Evolutionary conservation across 2,329 filamentous ascomycete species (phyloP).

Genomic region (Fusarium floridanum): DNA sequence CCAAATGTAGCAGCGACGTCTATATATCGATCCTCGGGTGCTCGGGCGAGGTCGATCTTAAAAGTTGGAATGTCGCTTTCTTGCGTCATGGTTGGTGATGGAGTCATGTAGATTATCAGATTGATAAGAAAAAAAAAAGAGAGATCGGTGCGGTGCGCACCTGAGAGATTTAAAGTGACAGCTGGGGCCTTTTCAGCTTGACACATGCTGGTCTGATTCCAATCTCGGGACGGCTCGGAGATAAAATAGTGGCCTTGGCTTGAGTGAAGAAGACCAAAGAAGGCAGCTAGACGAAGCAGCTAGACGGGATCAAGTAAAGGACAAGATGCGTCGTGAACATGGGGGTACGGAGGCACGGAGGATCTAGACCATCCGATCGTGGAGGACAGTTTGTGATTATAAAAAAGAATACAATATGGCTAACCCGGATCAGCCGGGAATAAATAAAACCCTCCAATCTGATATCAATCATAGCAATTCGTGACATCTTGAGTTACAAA

Average conservation of each 20-base stretch:
- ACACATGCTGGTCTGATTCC: slow-evolving; percentile 10
- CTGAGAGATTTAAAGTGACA: slow-evolving; percentile 2
- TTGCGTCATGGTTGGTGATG: not conserved
- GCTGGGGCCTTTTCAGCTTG: not conserved
- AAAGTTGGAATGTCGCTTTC: slow-evolving; percentile 18
- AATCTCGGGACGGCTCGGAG: slow-evolving; percentile 12
- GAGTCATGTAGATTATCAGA: slow-evolving; percentile 5
- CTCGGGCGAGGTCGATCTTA: slow-evolving; percentile 14
- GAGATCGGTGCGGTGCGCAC: not conserved
- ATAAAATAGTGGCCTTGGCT: not conserved
- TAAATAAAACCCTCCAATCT: not conserved
- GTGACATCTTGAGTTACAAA: not conserved
- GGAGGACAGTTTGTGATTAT: not conserved
- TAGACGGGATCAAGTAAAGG: not conserved
- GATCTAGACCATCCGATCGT: not conserved
- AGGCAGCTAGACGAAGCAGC: not conserved
- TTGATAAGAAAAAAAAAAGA: slow-evolving; percentile 2
- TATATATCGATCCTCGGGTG: slow-evolving; percentile 14
- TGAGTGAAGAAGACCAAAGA: not conserved
- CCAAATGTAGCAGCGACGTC: slow-evolving; percentile 17
- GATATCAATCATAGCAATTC: not conserved
- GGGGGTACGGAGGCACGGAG: not conserved
- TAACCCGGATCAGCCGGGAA: not conserved
- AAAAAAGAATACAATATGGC: not conserved
- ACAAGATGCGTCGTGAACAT: not conserved